Percentiles rank a stretch among this genome's conserved stretches.
Conservation (phyloP, 192 early-diverging fungal genomes). For the Rhizophagus sp. region DNA sequence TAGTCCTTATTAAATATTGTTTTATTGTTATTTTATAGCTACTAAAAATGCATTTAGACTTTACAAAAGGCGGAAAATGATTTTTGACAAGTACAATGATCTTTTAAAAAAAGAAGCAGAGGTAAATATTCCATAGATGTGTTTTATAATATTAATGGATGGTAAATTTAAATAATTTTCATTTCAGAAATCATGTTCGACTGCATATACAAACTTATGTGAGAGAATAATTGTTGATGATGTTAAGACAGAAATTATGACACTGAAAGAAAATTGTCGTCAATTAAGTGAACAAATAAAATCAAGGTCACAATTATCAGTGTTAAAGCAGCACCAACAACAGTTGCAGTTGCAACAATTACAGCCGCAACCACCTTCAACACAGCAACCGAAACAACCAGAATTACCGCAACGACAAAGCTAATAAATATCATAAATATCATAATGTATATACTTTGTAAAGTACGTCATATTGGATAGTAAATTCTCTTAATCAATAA, state of each 20-base stretch:
- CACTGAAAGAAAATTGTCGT: background rate
- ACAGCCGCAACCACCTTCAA: background rate
- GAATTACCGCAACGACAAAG: background rate
- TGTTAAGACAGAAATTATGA: background rate
- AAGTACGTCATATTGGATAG: background rate
- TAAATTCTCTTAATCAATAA: background rate
- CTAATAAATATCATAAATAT: background rate
- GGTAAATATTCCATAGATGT: background rate
- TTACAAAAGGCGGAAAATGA: constrained; percentile 22
- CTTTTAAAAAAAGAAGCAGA: constrained; percentile 22
- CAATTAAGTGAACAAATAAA: background rate
- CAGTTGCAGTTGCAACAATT: constrained; percentile 18
- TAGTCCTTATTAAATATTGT: background rate
- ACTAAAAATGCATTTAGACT: constrained; percentile 7
- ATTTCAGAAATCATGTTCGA: background rate
- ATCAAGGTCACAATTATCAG: background rate
- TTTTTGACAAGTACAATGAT: constrained; percentile 20
- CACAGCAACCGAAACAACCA: background rate
- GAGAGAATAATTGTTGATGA: constrained; percentile 11
- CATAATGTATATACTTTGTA: background rate
- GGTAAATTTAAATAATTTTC: background rate
- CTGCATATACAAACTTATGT: constrained; percentile 1
- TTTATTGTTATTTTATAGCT: background rate
- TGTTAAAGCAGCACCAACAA: background rate
- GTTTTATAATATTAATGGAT: background rate